A percentile compares a stretch with the other conserved stretches of the same genome.
phyloP scores from a whole-genome alignment of 176 grass and related monocot species.

The Triticum urartu region DNA sequence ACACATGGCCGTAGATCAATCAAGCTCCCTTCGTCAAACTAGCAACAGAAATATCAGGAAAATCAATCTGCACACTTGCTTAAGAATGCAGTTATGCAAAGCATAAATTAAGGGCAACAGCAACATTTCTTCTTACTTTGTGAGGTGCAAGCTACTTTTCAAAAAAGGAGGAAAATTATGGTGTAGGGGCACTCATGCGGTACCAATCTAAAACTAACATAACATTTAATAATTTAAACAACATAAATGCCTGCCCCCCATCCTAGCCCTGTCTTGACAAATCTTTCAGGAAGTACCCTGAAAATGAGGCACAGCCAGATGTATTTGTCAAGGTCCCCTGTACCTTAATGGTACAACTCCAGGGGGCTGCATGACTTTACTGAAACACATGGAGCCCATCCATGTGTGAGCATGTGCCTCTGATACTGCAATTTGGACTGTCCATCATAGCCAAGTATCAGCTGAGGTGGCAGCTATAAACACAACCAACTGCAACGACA shows the following conservation, averaged over 20 bases:
- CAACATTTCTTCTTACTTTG: conserved; percentile 4
- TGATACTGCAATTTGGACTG: conserved; percentile 27
- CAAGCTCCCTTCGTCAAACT: neutral
- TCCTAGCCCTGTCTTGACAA: conserved; percentile 15
- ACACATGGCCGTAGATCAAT: neutral
- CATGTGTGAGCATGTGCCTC: conserved; percentile 61
- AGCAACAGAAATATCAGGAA: neutral
- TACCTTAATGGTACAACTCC: conserved; percentile 40
- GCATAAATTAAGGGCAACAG: conserved; percentile 1
- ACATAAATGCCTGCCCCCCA: neutral
- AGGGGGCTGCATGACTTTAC: conserved; percentile 43
- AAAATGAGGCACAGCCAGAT: conserved; percentile 33
- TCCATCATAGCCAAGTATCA: conserved; percentile 20
- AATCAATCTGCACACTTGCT: neutral
- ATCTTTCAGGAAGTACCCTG: conserved; percentile 24
- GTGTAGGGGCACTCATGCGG: neutral
- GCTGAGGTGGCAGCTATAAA: conserved; percentile 28
- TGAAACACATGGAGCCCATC: conserved; percentile 58
- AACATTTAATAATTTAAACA: conserved; percentile 20
- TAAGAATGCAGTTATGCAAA: neutral
- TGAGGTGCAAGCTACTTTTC: neutral
- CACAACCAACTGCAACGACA: conserved; percentile 18
- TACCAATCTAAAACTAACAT: conserved; percentile 13
- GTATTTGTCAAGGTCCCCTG: conserved; percentile 21
- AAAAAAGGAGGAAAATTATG: neutral